Evolutionary conservation across 139 green algal genomes (phyloP), one percentile per base, ranked within the genome.

Genomic region (Tetradesmus obliquus): DNA sequence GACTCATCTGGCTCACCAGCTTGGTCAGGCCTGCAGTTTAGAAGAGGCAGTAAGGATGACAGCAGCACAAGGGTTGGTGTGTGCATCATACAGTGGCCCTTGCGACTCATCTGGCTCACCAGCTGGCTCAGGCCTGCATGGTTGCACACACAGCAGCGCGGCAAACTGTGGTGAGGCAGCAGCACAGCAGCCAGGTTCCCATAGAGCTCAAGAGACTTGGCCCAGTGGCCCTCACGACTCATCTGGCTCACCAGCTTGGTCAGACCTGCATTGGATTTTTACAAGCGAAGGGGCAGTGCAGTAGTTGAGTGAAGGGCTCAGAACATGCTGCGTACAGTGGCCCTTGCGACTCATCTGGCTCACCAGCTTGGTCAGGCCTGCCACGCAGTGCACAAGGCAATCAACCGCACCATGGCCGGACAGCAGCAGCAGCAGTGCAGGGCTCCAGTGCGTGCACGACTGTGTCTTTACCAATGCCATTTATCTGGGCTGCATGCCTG

Each of bases 41-140:
- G 8, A 17, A 17, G 5, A 71, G 8, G 8, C 8, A 71, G 9
- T n/a, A n/a, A n/a, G 17, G 7, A 12, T 5, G 5, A 62, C 57
- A 62, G 5, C 57, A 62, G 57, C 57, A 62, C 5, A 7, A 12
- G 5, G 57, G 7, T 12, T 12, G 5, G 57, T 17, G 1, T 71
- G 60, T 71, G 15, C 60, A 71, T 8, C 60, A 71, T 93, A n/a
- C 96, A 98, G 66, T 96, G 92, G 24, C 97, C 97, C 91, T 98
- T 96, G 86, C 96, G 96, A n/a, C 93, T 96, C 22, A 98, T 95
- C 91, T 97, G 95, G 89, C 86, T 94, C 55, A 98, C 94, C 57
- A 98, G 93, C 92, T 99, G 98, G 71, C 97, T 99, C 51, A 99
- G 93, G 55, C 97, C 97, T 97, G 91, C 15, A n/a, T n/a, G n/a